Evolutionary conservation across 768 basidiomycete genomes (phyloP).

Genomic region (Phylloporus arenicola): DNA sequence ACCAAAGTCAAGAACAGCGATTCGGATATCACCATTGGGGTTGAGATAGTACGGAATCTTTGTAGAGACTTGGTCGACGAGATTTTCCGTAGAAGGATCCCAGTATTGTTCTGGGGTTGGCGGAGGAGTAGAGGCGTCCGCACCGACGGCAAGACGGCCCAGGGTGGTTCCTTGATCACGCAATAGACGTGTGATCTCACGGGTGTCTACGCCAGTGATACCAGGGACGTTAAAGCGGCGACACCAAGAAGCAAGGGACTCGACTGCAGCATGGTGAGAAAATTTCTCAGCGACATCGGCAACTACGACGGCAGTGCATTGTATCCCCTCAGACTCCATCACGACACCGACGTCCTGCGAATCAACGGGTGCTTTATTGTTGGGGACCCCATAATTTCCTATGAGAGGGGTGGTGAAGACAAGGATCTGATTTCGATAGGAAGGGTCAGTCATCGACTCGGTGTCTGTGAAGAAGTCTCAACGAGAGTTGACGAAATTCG

Average conservation of each 20-base stretch:
- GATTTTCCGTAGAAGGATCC: conserved; percentile 89
- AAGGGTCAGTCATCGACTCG: conserved; percentile 99
- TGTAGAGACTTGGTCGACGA: conserved; percentile 91
- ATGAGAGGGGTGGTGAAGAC: conserved; percentile 99
- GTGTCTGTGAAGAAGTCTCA: conserved; percentile 59
- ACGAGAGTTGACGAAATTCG: conserved; percentile 1
- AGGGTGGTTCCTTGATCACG: conserved; percentile 97
- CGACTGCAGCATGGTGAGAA: conserved; percentile 91
- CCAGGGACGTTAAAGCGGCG: conserved; percentile 83
- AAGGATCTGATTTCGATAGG: conserved; percentile 95
- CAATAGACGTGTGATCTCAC: conserved; percentile 88
- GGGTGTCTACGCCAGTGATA: conserved; percentile 95
- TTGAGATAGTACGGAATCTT: conserved; percentile 81
- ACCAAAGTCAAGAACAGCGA: conserved; percentile 96
- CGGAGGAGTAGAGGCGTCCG: conserved; percentile 53
- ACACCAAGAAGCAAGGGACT: conserved; percentile 93
- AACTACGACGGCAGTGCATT: conserved; percentile 90
- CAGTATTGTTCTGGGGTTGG: conserved; percentile 76
- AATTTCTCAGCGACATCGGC: conserved; percentile 92
- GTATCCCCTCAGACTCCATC: conserved; percentile 84
- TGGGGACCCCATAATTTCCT: conserved; percentile 96
- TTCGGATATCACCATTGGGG: conserved; percentile 78
- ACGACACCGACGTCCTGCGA: conserved; percentile 77
- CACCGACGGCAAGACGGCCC: conserved; percentile 81
- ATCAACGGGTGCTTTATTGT: conserved; percentile 68